Conservation (phyloP, 129 eudicot species). For the Lactuca sativa region DNA sequence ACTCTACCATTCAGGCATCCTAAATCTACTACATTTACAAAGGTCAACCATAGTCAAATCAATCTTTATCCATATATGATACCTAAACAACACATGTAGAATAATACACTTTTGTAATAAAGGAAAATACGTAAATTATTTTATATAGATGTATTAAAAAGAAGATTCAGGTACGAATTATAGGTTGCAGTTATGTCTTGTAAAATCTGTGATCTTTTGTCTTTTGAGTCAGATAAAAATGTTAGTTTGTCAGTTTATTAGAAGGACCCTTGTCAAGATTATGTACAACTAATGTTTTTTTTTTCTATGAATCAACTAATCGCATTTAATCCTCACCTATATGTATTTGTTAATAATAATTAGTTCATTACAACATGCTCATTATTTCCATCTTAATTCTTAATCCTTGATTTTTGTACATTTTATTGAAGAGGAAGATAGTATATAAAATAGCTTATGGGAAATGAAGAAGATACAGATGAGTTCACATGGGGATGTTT, state of each 20-base stretch:
- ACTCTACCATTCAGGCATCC: slow-evolving; percentile 26
- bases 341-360: not conserved
- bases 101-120: no score
- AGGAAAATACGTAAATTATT: no score
- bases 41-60: slow-evolving; percentile 31
- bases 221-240: not conserved
- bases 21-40: slow-evolving; percentile 18
- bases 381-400: no score
- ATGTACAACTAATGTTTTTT: not conserved
- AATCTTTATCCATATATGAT: slow-evolving; percentile 8
- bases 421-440: not conserved
- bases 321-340: not conserved
- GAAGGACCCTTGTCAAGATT: not conserved
- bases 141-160: no score
- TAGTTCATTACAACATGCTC: not conserved
- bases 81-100: not conserved
- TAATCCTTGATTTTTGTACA: not conserved
- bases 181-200: not conserved
- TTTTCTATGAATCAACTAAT: not conserved
- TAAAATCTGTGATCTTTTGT: not conserved
- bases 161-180: not conserved
- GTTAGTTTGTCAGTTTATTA: not conserved
- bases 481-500: slow-evolving; percentile 42
- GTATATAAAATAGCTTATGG: slow-evolving; percentile 19
- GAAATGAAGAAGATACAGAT: slow-evolving; percentile 30